phyloP scores from a whole-genome alignment of 495 filamentous ascomycete genomes.

The Podospora pseudopauciseta region DNA sequence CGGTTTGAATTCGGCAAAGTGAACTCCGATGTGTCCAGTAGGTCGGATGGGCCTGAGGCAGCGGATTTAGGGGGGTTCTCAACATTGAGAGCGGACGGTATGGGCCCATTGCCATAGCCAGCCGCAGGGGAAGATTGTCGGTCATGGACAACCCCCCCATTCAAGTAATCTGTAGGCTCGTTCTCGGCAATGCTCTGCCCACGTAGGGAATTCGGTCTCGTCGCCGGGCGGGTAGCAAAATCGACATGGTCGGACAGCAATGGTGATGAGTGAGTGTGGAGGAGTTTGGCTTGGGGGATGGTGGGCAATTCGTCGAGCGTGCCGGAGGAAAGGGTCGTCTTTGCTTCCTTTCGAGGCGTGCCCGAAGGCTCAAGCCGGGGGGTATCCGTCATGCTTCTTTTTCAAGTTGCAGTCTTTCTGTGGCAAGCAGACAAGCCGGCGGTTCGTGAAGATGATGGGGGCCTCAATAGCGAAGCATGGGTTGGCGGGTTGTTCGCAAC shows the following conservation, averaged over 20 bases:
- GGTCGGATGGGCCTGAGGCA: constrained; percentile 1
- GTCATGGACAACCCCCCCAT: constrained; percentile 40
- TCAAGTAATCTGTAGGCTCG: constrained; percentile 43
- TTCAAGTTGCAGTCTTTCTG: constrained; percentile 44
- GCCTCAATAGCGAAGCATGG: constrained; percentile 24
- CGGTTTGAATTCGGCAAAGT: constrained; percentile 16
- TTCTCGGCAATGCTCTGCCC: constrained; percentile 17
- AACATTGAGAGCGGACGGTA: constrained; percentile 14
- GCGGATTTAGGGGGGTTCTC: constrained; percentile 11
- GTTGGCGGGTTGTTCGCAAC: not conserved
- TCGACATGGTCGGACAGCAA: constrained; percentile 33
- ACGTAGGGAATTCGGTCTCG: constrained; percentile 18
- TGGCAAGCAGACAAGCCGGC: not conserved
- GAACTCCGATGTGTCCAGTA: constrained; percentile 19
- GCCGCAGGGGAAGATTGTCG: constrained; percentile 24
- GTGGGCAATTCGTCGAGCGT: constrained; percentile 29
- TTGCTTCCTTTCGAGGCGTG: constrained; percentile 21
- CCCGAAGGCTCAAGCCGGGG: constrained; percentile 15
- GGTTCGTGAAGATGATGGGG: not conserved
- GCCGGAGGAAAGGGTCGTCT: constrained; percentile 26
- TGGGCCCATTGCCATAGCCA: not conserved
- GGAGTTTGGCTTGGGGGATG: constrained; percentile 27
- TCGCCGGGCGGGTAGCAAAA: constrained; percentile 24
- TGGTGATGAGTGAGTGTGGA: constrained; percentile 17
- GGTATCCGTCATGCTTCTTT: constrained; percentile 45